Evolutionary conservation across 768 basidiomycete genomes (phyloP), one percentile per base, ranked within the genome.

Genomic region (Melanogaster broomeanus): DNA sequence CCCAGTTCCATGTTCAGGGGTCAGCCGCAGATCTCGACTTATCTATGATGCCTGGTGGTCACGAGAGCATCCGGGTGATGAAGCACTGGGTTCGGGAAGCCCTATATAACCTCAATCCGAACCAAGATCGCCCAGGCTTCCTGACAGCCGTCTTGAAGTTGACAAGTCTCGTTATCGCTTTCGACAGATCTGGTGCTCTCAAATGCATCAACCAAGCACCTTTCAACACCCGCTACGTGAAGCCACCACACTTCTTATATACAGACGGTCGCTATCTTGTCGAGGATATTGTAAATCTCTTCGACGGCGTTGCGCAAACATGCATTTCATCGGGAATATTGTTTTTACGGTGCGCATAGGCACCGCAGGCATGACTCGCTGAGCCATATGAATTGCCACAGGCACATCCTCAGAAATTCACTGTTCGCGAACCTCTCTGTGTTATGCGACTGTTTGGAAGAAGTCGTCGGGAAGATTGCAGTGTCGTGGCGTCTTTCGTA

Each of bases 381-480:
- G 7, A 1, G 11, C n/a, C 8, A 28, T 13, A 42, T 52, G 24
- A 60, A 2, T 39, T 19, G 33, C 6, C 31, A 12, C 47, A 85
- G 84, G 21, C 77, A 81, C 48, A 53, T 84, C 15, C 48, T 81
- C n/a, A 55, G 67, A 3, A 56, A 59, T 1, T 42, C 47, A 4
- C 52, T 83, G 4, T 62, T 56, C 4, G 67, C 84, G 18, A 72
- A 84, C 35, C 65, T 79, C 22, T 68, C 70, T 19, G 69, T 78
- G 9, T 61, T 87, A 3, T 85, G 82, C 48, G 74, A 79, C 47
- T 65, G 77, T 39, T 52, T 82, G 16, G 85, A 87, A 37, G 63
- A 65, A 10, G 60, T 86, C 2, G 75, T 77, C 42, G 70, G 70
- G 7, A 70, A 69, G 13, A 57, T 74, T 5, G 65, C 79, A 5